Evolutionary conservation across 306 rosid species (phyloP).

Genomic region (Cucumis melo): DNA sequence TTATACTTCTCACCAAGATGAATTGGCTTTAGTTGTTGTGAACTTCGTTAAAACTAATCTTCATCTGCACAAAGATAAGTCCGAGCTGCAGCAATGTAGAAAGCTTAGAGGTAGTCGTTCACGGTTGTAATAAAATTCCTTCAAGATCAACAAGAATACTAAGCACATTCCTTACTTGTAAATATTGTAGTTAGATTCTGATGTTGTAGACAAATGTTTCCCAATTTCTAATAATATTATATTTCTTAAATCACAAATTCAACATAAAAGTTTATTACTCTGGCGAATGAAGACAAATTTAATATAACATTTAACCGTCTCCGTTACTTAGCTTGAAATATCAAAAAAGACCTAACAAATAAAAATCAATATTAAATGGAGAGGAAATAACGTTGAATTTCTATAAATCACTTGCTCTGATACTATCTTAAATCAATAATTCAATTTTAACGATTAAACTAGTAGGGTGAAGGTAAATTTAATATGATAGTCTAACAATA

Average conservation of each 20-base stretch:
- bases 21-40: conserved; percentile 42
- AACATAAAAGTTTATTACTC: no score
- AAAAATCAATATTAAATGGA: no score
- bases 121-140: conserved; percentile 20
- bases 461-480: no score
- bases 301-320: no score
- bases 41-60: conserved; percentile 33
- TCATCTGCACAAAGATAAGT: conserved; percentile 12
- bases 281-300: no score
- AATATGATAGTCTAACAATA: no score
- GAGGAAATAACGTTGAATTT: no score
- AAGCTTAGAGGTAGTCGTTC: conserved; percentile 22
- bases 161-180: not conserved
- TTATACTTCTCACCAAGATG: conserved; percentile 46
- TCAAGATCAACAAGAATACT: not conserved
- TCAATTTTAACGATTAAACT: no score
- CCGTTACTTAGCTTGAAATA: no score
- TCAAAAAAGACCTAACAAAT: no score
- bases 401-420: no score
- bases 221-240: not conserved
- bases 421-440: no score
- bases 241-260: not conserved
- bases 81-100: conserved; percentile 12
- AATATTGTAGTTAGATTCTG: not conserved
- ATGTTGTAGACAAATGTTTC: not conserved